Base-by-base conservation (phyloP, 2,329 filamentous ascomycete species). In the Ophioceras dolichostomum region DNA sequence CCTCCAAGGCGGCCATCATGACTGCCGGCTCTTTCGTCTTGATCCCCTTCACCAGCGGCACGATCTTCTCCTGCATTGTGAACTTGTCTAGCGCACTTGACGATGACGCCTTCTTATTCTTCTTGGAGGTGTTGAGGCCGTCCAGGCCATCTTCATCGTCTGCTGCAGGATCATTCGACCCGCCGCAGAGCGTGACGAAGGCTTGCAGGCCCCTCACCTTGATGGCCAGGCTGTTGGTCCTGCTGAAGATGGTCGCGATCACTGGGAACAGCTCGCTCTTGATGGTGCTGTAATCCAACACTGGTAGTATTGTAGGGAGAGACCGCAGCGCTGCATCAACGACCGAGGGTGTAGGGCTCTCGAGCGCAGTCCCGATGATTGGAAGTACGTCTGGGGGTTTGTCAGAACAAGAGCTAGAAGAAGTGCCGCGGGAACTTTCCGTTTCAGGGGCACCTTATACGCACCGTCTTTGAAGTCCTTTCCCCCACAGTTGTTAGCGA, bases 1-100 rank as follows among this genome's bases (percentile, higher is more conserved):
- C 86, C 39, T 79, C 80, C 24, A 96, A 66, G 1, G 87, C 82
- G 5, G 89, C 88, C 67, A 96, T 83, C 84, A 96, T 96, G 9
- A 98, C 91, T 7, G 87, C 88, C 0, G 91, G 91, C 56, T 98
- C 91, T 54, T 94, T 96, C 0, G 91, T 98, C 60, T 94, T 96
- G 62, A 98, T 96, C 2, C 70, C 87, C 51, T 84, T 87, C 42
- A 98, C 69, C 4, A 96, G 63, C 0, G 91, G 91, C 0, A 96
- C 74, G 24, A 98, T 83, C 63, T 95, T 96, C 55, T 98, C 91
- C 56, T 98, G 91, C 62, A 98, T 89, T 0, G 91, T 96, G 53
- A 91, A 96, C 57, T 96, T 96, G 62, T 98, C 91, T 20, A 98
- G 65, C 3, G 89, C 88, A 2, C 78, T 86, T 1, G 81, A 81